Evolutionary conservation across 148 eudicot genomes (phyloP), one percentile per base, ranked within the genome.

Genomic region (Silene conica): DNA sequence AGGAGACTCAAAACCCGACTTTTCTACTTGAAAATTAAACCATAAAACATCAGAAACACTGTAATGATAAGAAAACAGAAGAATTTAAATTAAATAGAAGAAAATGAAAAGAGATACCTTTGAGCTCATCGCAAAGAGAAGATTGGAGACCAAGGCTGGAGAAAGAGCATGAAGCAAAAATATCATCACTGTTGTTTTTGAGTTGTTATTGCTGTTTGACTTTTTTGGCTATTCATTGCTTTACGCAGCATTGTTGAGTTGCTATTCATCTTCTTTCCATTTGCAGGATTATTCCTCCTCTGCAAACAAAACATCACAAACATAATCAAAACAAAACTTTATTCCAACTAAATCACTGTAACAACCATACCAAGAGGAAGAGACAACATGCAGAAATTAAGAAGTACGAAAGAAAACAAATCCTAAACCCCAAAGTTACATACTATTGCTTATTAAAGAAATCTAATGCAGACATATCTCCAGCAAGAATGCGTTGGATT

Each of bases 401-500:
- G 20, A 58, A n/a, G 8, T 19, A 8, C 10, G 8, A 58, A n/a
- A 16, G 6, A 18, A 58, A 28, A 28, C 31, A 28, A 28, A 28
- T 28, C 13, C 22, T 60, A 22, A 60, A 60, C 28, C 8, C 63
- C 8, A 20, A 60, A 60, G 25, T n/a, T n/a, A n/a, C n/a, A n/a
- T n/a, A n/a, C n/a, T n/a, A n/a, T n/a, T n/a, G n/a, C n/a, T n/a
- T 90, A 28, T 80, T 82, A 71, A 76, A 84, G 68, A 95, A 89
- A 80, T 95, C 94, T 80, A 95, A 78, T 45, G 96, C 92, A 62
- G 90, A 81, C 92, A 87, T 85, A 76, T 95, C 99, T 64, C 99
- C 99, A 18, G 76, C 74, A 28, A 95, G 76, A 74, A 95, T 80
- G 83, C 96, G 87, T 63, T 90, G 96, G 83, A 95, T 74, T 25